Base-by-base conservation (phyloP, 108 stramenopile genomes). In the Craspedostauros australis region DNA sequence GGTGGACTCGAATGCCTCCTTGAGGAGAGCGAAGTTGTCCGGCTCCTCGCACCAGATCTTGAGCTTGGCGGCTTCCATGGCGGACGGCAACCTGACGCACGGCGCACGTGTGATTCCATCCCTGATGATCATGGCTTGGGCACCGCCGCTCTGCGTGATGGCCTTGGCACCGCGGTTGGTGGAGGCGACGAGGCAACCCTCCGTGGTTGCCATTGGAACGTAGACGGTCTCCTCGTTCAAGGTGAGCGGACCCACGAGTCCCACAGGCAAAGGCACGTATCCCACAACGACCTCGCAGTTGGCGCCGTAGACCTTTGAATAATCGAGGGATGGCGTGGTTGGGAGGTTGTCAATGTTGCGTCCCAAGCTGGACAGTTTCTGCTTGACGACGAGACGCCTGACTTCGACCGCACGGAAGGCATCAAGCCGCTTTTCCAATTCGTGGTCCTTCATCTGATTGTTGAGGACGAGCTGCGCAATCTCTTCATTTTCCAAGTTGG, bases 201-300 rank as follows among this genome's bases (percentile, higher is more conserved):
- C 98, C 3, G 98, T 98, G 5, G 98, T 98, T 20, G 98, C 98
- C 96, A 98, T 96, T 54, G 97, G 97, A 42, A 98, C 76, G 59
- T 89, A 95, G 4, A 93, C 72, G 25, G 84, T 67, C 50, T 91
- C 77, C 15, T 76, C 84, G 72, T 98, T 93, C 40, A 98, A 57
- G 20, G 81, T 76, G 15, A 98, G 60, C 6, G 98, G 98, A 20
- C 98, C 98, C 6, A 89, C 93, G 43, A 97, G 71, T 22, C 98
- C 98, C 18, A 97, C 93, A 3, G 98, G 98, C 57, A 97, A 67
- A 2, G 96, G 98, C 19, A 97, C 79, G 65, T 97, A 98, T 15
- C 97, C 97, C 18, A 95, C 87, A 24, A 96, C 95, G 57, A 96
- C 96, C 71, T 98, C 97, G 72, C 97, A 98, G 66, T 98, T 98